Percentiles rank a stretch among this genome's conserved stretches.
Evolutionary conservation across 78 protist species (phyloP).

Genomic region (Planoprotostelium fungivorum): DNA sequence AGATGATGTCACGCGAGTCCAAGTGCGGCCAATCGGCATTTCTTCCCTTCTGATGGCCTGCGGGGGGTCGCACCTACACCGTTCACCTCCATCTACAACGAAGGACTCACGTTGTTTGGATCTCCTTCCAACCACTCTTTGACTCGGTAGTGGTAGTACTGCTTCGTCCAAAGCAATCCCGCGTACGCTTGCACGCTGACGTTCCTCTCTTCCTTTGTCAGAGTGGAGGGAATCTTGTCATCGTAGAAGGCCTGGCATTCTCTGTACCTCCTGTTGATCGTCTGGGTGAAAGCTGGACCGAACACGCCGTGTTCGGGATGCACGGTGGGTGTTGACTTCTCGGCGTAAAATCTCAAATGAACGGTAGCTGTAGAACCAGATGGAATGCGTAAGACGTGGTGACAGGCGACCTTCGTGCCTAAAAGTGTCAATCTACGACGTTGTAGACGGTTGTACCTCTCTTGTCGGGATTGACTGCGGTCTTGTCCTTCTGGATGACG

Average conservation of each 20-base stretch:
- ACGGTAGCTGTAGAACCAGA: not conserved
- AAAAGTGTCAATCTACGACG: not conserved
- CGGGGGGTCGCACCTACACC: not conserved
- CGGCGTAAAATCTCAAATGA: not conserved
- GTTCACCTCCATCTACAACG: not conserved
- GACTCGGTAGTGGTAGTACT: slow-evolving; percentile 74
- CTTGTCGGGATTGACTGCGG: slow-evolving; percentile 27
- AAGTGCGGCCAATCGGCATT: slow-evolving; percentile 33
- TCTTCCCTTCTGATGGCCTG: not conserved
- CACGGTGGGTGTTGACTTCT: not conserved
- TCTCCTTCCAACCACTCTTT: slow-evolving; percentile 62
- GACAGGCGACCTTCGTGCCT: not conserved
- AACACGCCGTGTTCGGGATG: not conserved
- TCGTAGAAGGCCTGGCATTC: not conserved
- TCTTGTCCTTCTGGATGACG: slow-evolving; percentile 32
- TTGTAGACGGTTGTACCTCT: not conserved
- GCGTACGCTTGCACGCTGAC: slow-evolving; percentile 54
- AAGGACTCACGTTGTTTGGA: not conserved
- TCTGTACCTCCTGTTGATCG: not conserved
- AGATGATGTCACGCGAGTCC: slow-evolving; percentile 54
- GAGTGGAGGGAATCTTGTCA: not conserved
- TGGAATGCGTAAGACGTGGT: not conserved
- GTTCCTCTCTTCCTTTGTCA: not conserved
- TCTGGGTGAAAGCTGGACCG: not conserved
- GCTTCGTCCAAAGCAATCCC: slow-evolving; percentile 75